phyloP scores from a whole-genome alignment of 345 rosid genomes.

The Gossypium bickii region DNA sequence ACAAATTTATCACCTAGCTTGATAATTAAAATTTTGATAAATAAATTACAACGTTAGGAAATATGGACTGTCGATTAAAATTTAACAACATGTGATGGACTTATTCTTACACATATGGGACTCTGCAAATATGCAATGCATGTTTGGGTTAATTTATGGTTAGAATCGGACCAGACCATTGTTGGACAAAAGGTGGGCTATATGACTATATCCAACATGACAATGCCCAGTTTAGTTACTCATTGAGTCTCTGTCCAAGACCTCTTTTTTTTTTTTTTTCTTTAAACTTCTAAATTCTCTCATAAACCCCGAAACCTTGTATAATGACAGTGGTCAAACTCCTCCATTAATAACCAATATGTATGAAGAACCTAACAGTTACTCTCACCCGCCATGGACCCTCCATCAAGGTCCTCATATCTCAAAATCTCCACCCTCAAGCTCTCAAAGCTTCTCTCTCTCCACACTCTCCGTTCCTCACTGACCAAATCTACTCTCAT shows the following conservation, averaged over 20 bases:
- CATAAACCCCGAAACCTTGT: background rate
- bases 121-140: no score
- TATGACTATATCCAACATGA: background rate
- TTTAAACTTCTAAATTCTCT: background rate
- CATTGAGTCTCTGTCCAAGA: background rate
- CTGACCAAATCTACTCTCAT: constrained; percentile 34
- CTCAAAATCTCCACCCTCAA: constrained; percentile 18
- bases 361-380: constrained; percentile 29
- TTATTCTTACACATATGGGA: no score
- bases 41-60: no score
- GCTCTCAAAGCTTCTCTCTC: constrained; percentile 29
- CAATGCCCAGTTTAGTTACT: background rate
- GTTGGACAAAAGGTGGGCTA: background rate
- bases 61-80: no score
- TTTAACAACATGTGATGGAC: no score
- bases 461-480: constrained; percentile 22
- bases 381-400: constrained; percentile 6
- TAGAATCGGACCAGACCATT: background rate
- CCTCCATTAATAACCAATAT: background rate
- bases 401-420: constrained; percentile 20
- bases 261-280: background rate
- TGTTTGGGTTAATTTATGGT: background rate
- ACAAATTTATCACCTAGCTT: no score
- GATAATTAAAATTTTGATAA: no score
- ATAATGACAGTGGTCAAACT: background rate